Evolutionary conservation across 208 protist species (phyloP), one percentile per base, ranked within the genome.

Genomic region (Leishmania major): DNA sequence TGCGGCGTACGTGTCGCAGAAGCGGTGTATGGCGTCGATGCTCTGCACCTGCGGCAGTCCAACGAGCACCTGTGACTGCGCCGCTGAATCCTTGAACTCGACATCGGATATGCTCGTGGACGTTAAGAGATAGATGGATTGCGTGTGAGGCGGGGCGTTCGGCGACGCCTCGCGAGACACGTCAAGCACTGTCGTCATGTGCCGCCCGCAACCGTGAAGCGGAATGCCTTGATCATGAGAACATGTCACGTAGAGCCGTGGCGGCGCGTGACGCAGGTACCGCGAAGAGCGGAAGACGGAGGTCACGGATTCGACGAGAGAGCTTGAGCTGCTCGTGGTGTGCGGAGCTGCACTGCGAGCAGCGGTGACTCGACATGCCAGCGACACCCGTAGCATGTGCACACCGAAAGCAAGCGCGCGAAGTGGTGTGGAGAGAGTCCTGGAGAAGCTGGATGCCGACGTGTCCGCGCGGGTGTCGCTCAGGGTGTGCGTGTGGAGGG

Each of bases 191-290:
- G 80, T 85, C 40, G 94, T 95, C 75, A 75, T 77, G 84, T 96
- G 92, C 6, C 94, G 89, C 57, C 76, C 88, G 8, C 71, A 67
- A 60, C 84, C 66, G 25, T 59, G 45, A 1, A 43, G 40, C 15
- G 62, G 43, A 51, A 62, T 40, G 22, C 72, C 45, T 25, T 72
- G 51, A 28, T 90, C 82, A 35, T 60, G 81, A 31, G 82, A 87
- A 77, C 88, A 94, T 19, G 94, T 97, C 1, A 95, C 72, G 84
- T 97, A 97, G 17, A 93, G 45, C 25, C 81, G 72, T 22, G 94
- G 94, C 31, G 94, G 92, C 19, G 90, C 88, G 53, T 93, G 90
- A 8, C 94, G 88, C 60, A 96, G 78, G 72, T 93, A 97, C 37
- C 89, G 84, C 28, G 84, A 60, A 22, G 79, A 75, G 57, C 75